Evolutionary conservation across 352 stramenopile genomes (phyloP).

Genomic region (Globisporangium echinulatum): DNA sequence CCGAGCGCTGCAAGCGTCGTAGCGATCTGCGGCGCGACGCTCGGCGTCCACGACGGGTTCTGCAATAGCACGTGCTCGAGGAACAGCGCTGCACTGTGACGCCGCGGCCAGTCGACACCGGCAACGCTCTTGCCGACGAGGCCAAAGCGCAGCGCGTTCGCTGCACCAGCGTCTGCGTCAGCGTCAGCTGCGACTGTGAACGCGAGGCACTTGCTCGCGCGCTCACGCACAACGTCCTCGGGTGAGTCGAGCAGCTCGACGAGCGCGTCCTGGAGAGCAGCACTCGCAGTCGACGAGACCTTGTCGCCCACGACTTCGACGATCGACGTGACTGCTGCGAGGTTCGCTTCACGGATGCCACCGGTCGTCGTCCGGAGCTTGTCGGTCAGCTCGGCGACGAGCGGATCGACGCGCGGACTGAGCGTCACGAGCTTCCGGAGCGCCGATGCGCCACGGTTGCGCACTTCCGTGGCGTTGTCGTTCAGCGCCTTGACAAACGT

Average conservation of each 20-base stretch:
- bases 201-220: conserved; percentile 65
- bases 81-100: conserved; percentile 63
- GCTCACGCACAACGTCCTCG: conserved; percentile 58
- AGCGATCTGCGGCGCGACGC: conserved; percentile 20
- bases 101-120: conserved; percentile 39
- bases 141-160: conserved; percentile 32
- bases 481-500: conserved; percentile 99
- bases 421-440: conserved; percentile 92
- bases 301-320: conserved; percentile 65
- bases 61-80: conserved; percentile 43
- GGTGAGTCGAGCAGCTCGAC: conserved; percentile 54
- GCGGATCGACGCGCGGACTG: conserved; percentile 92
- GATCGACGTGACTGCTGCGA: conserved; percentile 62
- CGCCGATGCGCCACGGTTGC: conserved; percentile 85
- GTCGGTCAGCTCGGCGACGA: conserved; percentile 94
- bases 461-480: conserved; percentile 92
- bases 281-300: conserved; percentile 45
- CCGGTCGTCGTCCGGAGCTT: conserved; percentile 57
- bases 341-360: conserved; percentile 72
- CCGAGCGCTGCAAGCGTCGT: conserved; percentile 35
- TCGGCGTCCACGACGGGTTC: conserved; percentile 27
- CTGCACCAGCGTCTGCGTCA: conserved; percentile 28
- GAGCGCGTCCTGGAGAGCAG: conserved; percentile 51
- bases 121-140: conserved; percentile 25
- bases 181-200: conserved; percentile 47